Evolutionary conservation across 371 early-diverging fungal genomes (phyloP).

Genomic region (Mucor ambiguus): DNA sequence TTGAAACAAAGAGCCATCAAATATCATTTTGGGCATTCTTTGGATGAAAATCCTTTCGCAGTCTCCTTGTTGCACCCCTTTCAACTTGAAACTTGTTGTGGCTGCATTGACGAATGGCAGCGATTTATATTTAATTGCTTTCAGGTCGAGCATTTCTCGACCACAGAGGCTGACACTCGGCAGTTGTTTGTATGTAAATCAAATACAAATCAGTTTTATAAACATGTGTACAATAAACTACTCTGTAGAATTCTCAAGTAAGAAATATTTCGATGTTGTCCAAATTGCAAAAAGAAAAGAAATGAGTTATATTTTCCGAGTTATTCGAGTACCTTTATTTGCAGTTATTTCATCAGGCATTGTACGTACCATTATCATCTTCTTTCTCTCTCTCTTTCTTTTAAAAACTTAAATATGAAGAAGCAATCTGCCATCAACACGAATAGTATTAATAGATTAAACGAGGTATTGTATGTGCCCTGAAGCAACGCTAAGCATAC

Average conservation of each 20-base stretch:
- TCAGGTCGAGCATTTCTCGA: neutral
- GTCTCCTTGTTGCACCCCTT: neutral
- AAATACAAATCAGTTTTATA: neutral
- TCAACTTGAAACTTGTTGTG: neutral
- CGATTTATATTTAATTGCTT: neutral
- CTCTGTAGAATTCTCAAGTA: neutral
- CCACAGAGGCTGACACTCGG: neutral
- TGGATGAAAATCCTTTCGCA: neutral
- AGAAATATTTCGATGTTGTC: constrained; percentile 26
- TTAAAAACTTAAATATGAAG: neutral
- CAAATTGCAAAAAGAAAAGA: constrained; percentile 6
- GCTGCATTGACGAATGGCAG: neutral
- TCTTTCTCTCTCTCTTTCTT: constrained; percentile 12
- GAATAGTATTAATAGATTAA: constrained; percentile 15
- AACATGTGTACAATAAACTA: neutral
- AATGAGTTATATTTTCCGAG: constrained; percentile 25
- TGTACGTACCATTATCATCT: neutral
- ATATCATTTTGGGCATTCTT: neutral
- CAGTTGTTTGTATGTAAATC: neutral
- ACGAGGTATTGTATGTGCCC: constrained; percentile 25
- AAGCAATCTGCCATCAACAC: neutral
- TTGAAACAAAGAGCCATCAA: neutral
- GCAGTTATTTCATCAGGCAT: neutral
- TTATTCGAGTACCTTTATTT: constrained; percentile 6
- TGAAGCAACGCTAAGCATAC: neutral